Evolutionary conservation across 129 eudicot species (phyloP).

Genomic region (Deinandra increscens): DNA sequence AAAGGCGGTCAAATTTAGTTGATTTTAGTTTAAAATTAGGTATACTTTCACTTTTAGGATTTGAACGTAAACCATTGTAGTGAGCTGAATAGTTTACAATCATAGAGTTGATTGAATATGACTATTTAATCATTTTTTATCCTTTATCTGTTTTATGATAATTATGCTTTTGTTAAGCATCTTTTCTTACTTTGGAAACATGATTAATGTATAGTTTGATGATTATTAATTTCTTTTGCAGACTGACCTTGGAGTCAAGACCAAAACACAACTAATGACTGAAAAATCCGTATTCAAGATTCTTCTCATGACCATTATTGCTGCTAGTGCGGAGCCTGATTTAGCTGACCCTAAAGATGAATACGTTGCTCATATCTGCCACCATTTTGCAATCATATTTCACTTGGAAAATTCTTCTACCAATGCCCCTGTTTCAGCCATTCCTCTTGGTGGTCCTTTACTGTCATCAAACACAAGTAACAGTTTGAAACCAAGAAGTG

Average conservation of each 20-base stretch:
- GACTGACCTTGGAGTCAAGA: slow-evolving; percentile 97
- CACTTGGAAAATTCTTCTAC: slow-evolving; percentile 62
- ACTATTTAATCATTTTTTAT: background rate
- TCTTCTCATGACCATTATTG: slow-evolving; percentile 85
- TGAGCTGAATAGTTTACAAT: background rate
- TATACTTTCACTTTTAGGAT: background rate
- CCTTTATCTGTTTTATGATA: background rate
- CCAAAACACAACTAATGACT: slow-evolving; percentile 97
- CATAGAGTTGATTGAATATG: slow-evolving; percentile 8
- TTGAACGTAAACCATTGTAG: no score
- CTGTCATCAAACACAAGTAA: slow-evolving; percentile 47
- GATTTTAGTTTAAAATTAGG: background rate
- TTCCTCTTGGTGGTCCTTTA: slow-evolving; percentile 64
- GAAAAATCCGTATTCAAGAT: slow-evolving; percentile 91
- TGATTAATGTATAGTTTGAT: slow-evolving; percentile 8
- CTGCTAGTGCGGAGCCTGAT: slow-evolving; percentile 87
- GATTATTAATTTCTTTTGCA: slow-evolving; percentile 34
- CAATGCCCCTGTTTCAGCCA: slow-evolving; percentile 41
- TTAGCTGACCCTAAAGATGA: slow-evolving; percentile 74
- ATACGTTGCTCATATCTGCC: slow-evolving; percentile 70
- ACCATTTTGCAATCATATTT: slow-evolving; percentile 92
- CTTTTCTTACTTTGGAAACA: background rate
- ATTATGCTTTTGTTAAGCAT: background rate
- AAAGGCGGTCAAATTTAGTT: background rate
- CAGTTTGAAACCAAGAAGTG: slow-evolving; percentile 49